Percentiles rank a stretch among this genome's conserved stretches.
Conservation (phyloP, 2,329 filamentous ascomycete species). For the Trichophyton simii region DNA sequence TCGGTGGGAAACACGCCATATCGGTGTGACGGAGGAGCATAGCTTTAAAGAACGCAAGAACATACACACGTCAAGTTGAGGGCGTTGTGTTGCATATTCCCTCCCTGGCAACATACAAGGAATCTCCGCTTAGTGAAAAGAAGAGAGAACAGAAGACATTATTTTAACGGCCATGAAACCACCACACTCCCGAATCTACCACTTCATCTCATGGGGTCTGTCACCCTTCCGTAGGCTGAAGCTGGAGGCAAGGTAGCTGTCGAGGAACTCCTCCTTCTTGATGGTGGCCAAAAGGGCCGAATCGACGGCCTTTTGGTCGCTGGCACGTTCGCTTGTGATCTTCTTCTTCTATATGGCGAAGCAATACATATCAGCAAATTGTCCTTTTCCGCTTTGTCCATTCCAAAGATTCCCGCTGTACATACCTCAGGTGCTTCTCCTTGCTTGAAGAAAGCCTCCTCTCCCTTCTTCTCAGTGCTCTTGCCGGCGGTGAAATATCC, state of each 20-base stretch:
- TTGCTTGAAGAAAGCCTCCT: conserved; percentile 99
- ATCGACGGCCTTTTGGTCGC: conserved; percentile 97
- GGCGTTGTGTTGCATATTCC: conserved; percentile 9
- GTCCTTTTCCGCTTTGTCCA: not conserved
- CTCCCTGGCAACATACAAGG: conserved; percentile 10
- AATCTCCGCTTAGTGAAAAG: conserved; percentile 1
- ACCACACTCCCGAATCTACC: conserved; percentile 44
- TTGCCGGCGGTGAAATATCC: conserved; percentile 98
- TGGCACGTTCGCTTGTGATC: conserved; percentile 77
- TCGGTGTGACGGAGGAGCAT: conserved; percentile 11
- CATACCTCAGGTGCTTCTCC: conserved; percentile 93
- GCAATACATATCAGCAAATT: conserved; percentile 25
- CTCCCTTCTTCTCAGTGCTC: conserved; percentile 79
- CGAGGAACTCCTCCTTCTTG: conserved; percentile 95
- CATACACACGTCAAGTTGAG: conserved; percentile 3
- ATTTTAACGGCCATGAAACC: conserved; percentile 6
- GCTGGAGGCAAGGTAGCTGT: conserved; percentile 84
- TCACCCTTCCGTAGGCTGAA: conserved; percentile 99
- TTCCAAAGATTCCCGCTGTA: conserved; percentile 9
- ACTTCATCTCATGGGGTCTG: conserved; percentile 99
- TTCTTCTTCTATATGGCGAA: conserved; percentile 71
- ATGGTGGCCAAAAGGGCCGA: conserved; percentile 88
- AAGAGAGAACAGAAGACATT: conserved; percentile 3
- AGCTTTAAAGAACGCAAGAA: conserved; percentile 6
- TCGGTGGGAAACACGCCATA: not conserved